Evolutionary conservation across 2,329 filamentous ascomycete species (phyloP).

Genomic region (Neonectria hederae): DNA sequence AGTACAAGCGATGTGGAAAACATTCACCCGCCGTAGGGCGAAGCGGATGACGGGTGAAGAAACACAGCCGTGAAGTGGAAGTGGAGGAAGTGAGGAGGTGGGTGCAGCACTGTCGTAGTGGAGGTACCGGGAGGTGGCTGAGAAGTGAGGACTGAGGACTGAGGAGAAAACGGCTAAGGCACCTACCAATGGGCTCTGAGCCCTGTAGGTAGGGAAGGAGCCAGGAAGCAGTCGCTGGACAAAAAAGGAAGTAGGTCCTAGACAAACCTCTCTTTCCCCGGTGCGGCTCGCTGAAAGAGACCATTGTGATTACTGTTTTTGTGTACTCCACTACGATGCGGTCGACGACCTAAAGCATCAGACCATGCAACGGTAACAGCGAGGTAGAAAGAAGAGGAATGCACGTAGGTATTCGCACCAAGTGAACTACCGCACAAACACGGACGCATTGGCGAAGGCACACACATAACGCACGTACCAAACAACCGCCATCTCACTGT

Average conservation of each 20-base stretch:
- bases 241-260: constrained; percentile 42
- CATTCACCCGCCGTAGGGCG: not conserved
- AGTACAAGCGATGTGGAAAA: constrained; percentile 8
- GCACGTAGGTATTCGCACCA: constrained; percentile 8
- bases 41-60: constrained; percentile 7
- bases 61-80: constrained; percentile 6
- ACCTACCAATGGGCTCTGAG: not conserved
- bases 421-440: constrained; percentile 25
- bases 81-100: constrained; percentile 3
- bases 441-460: constrained; percentile 24
- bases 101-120: not conserved
- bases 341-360: constrained; percentile 30
- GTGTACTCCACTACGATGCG: too few relatives aligned
- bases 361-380: constrained; percentile 30
- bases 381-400: constrained; percentile 4
- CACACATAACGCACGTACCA: constrained; percentile 10
- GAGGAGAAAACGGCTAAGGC: constrained; percentile 1
- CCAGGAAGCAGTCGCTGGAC: constrained; percentile 31
- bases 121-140: not conserved
- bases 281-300: constrained; percentile 42
- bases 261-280: constrained; percentile 33
- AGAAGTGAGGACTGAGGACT: not conserved
- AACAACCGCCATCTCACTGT: not conserved
- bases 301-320: too few relatives aligned
- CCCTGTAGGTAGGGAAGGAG: not conserved